phyloP scores from a whole-genome alignment of 108 stramenopile genomes.

The Cyclostephanos invisitatus region DNA sequence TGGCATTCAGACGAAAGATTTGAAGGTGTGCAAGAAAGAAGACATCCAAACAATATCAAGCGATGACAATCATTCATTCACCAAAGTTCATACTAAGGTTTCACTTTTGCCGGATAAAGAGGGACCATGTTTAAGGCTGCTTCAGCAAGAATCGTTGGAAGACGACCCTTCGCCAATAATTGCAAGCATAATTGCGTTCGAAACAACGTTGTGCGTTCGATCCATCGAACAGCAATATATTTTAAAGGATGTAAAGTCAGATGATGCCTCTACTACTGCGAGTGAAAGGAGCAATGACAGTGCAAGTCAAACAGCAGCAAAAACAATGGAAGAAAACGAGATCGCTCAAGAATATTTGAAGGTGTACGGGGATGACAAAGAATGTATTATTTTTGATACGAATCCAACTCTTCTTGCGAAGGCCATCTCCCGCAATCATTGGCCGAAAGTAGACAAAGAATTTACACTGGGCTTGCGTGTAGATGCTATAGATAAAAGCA shows the following conservation, averaged over 20 bases:
- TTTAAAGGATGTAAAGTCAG: constrained; percentile 2
- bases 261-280: constrained; percentile 34
- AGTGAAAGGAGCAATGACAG: constrained; percentile 41
- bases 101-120: constrained; percentile 76
- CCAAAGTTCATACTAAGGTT: constrained; percentile 47
- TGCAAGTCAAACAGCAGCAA: constrained; percentile 19
- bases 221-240: constrained; percentile 26
- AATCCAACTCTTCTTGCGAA: constrained; percentile 68
- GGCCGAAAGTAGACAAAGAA: constrained; percentile 73
- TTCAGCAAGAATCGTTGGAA: constrained; percentile 54
- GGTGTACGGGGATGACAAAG: constrained; percentile 70
- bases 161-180: constrained; percentile 51
- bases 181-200: constrained; percentile 72
- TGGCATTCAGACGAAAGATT: constrained; percentile 63
- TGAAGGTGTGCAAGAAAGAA: constrained; percentile 68
- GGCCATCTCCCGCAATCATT: constrained; percentile 76
- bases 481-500: constrained; percentile 91
- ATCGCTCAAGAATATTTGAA: constrained; percentile 50
- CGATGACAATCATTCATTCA: constrained; percentile 41
- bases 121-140: constrained; percentile 67
- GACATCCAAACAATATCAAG: constrained; percentile 46
- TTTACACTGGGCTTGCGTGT: constrained; percentile 84
- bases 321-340: constrained; percentile 28
- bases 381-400: constrained; percentile 77
- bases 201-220: constrained; percentile 63